Conservation (phyloP, 2,329 filamentous ascomycete species). For the Septoria petroselini region DNA sequence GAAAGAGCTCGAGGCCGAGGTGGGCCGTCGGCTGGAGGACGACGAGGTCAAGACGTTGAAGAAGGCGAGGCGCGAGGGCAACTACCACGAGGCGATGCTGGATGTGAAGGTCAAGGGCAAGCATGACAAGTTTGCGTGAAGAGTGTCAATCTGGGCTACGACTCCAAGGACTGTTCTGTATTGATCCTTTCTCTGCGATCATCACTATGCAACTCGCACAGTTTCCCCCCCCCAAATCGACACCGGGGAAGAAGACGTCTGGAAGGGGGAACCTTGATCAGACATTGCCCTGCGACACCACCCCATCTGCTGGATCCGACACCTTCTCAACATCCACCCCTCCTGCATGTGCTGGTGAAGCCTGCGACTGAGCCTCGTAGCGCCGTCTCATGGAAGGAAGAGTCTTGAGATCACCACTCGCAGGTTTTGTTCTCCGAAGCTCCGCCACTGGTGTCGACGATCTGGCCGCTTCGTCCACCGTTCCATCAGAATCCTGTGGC, state of each 20-base stretch:
- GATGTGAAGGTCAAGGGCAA: constrained; percentile 89
- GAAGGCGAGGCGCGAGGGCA: constrained; percentile 76
- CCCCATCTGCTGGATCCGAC: not conserved
- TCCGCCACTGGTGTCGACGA: too few species aligned
- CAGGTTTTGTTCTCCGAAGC: not conserved
- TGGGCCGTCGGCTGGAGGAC: constrained; percentile 50
- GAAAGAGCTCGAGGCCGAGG: constrained; percentile 55
- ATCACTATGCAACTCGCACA: too few species aligned
- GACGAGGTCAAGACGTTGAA: constrained; percentile 83
- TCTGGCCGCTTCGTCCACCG: too few species aligned
- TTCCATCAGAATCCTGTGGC: not conserved
- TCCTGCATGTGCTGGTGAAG: not conserved
- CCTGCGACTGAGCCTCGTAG: not conserved
- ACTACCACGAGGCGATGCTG: constrained; percentile 83
- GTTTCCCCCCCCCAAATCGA: too few species aligned
- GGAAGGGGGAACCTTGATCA: too few species aligned
- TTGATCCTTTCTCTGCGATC: too few species aligned
- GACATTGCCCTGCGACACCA: too few species aligned
- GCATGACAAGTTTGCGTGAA: constrained; percentile 72
- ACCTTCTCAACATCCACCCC: not conserved
- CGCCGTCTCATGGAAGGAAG: not conserved
- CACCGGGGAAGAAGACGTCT: too few species aligned
- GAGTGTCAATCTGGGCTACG: not conserved
- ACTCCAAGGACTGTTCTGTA: not conserved
- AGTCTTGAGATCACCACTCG: not conserved